These are phyloP conservation scores for Anethum foeniculum DNA, from an alignment of 140 eudicot species.

Conservation along the genomic window DNA sequence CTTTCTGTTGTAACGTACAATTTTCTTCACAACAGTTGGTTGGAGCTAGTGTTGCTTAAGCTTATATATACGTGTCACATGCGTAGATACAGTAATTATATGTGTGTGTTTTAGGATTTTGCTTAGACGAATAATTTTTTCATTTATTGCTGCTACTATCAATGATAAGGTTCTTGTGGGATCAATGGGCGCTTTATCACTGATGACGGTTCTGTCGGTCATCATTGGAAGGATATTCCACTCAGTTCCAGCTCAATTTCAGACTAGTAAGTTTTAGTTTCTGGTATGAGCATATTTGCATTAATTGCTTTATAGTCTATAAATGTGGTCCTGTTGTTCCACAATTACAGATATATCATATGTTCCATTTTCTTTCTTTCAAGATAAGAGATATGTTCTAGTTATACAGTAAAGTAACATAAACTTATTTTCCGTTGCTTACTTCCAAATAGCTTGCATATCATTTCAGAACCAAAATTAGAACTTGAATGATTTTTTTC, in stretches of 20 bases:
- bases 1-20: not conserved
- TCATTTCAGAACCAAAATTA: not conserved
- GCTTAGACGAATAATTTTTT: not conserved
- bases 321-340: not conserved
- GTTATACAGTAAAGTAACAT: not conserved
- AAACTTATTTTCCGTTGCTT: not conserved
- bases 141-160: not conserved
- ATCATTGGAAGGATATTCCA: slow-evolving; percentile 85
- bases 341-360: not conserved
- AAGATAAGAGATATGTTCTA: not conserved
- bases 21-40: not conserved
- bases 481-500: not conserved
- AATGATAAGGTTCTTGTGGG: slow-evolving; percentile 78
- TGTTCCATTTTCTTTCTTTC: not conserved
- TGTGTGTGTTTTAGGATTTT: not conserved
- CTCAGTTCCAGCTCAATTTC: slow-evolving; percentile 93
- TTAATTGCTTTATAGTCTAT: not conserved
- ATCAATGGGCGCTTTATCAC: slow-evolving; percentile 90
- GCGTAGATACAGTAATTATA: not conserved
- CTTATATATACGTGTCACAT: not conserved
- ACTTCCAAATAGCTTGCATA: not conserved
- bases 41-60: slow-evolving; percentile 2
- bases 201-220: slow-evolving; percentile 78
- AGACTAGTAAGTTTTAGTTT: slow-evolving; percentile 55
- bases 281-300: not conserved